phyloP scores from a whole-genome alignment of 2,329 filamentous ascomycete species.

The Chrysoporthe deuterocubensis region DNA sequence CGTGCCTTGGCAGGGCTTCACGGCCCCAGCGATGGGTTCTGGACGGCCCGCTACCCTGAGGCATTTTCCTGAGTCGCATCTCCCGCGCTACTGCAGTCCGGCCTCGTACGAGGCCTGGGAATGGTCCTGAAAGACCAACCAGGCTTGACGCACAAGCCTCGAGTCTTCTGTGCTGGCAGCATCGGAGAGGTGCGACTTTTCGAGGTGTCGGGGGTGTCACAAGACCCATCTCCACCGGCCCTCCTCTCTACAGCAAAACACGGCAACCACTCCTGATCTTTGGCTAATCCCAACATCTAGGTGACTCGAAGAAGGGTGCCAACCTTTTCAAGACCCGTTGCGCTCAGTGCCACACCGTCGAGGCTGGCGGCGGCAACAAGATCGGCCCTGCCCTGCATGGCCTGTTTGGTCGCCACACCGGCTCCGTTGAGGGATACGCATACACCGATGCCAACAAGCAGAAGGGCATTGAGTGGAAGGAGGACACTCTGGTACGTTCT shows the following conservation, averaged over 20 bases:
- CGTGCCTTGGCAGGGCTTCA: slow-evolving; percentile 33
- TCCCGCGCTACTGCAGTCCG: slow-evolving; percentile 21
- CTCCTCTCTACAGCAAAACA: no score
- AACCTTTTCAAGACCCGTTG: slow-evolving; percentile 99
- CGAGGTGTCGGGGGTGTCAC: slow-evolving; percentile 6
- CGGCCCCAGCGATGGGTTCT: neutral
- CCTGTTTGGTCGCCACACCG: slow-evolving; percentile 95
- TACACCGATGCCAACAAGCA: slow-evolving; percentile 99
- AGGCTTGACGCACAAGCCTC: neutral
- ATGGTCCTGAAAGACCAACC: neutral
- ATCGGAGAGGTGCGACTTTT: neutral
- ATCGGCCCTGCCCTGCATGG: slow-evolving; percentile 96
- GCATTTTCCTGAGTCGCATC: slow-evolving; percentile 38
- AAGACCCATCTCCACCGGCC: neutral
- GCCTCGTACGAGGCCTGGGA: slow-evolving; percentile 6
- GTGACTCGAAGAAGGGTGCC: slow-evolving; percentile 95
- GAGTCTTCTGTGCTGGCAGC: neutral
- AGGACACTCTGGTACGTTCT: slow-evolving; percentile 75
- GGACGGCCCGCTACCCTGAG: slow-evolving; percentile 34
- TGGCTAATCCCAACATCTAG: slow-evolving; percentile 49
- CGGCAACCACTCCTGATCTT: no score
- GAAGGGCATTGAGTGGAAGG: slow-evolving; percentile 88
- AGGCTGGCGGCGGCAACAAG: slow-evolving; percentile 92
- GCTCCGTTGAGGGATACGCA: slow-evolving; percentile 86
- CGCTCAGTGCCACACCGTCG: slow-evolving; percentile 97